These are phyloP conservation scores for Iodosphaeria phyllophila DNA, from an alignment of 2,329 filamentous ascomycete species.

Conservation along the genomic window DNA sequence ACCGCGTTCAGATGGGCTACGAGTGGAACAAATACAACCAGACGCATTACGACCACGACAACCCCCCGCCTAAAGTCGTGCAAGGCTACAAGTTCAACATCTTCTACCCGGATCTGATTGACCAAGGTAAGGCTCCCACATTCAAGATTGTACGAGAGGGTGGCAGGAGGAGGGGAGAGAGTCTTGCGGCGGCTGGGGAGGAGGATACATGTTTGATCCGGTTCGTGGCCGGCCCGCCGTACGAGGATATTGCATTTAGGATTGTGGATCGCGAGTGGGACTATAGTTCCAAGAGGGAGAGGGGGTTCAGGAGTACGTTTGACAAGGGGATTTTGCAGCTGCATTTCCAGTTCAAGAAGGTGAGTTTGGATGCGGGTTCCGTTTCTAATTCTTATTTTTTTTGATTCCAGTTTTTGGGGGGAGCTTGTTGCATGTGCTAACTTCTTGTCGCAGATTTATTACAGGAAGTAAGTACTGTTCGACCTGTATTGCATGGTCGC, in stretches of 20 bases:
- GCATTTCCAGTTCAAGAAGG: constrained; percentile 98
- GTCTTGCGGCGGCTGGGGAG: constrained; percentile 81
- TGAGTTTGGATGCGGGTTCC: constrained; percentile 25
- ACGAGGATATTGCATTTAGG: constrained; percentile 90
- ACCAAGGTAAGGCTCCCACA: constrained; percentile 84
- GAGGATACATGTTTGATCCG: constrained; percentile 94
- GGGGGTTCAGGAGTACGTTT: constrained; percentile 90
- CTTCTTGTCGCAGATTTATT: constrained; percentile 16
- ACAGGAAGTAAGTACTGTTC: constrained; percentile 16
- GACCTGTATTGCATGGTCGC: no score
- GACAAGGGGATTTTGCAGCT: constrained; percentile 96
- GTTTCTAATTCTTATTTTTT: background rate
- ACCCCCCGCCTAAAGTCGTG: constrained; percentile 92
- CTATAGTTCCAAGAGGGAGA: constrained; percentile 85
- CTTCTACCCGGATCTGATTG: constrained; percentile 93
- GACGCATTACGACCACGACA: constrained; percentile 97
- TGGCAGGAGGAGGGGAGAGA: constrained; percentile 75
- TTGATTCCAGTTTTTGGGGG: no score
- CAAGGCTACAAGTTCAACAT: constrained; percentile 99
- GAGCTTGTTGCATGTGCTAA: constrained; percentile 9
- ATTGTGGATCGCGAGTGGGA: constrained; percentile 99
- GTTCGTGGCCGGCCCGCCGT: constrained; percentile 87
- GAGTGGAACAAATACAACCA: constrained; percentile 99
- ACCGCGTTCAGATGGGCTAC: constrained; percentile 95
- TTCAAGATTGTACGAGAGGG: constrained; percentile 92